Conservation (phyloP, 257 asterid species). For the Misopates orontium region DNA sequence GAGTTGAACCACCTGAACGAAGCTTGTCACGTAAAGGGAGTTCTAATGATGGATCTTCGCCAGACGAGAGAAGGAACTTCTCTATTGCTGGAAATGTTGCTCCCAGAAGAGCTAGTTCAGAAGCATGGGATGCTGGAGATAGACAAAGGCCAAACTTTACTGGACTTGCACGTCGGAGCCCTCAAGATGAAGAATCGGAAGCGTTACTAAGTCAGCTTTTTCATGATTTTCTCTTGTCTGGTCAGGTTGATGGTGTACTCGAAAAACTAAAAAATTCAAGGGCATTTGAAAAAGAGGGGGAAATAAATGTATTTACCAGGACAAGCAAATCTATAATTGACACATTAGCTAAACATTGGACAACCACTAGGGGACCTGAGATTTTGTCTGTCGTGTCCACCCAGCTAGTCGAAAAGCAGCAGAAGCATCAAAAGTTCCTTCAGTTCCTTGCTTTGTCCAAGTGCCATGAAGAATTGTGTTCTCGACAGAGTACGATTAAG, state of each 20-base stretch:
- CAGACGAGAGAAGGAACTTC: conserved; percentile 60
- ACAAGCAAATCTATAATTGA: conserved; percentile 90
- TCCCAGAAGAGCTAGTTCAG: conserved; percentile 81
- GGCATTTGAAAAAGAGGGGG: conserved; percentile 95
- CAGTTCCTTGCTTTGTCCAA: conserved; percentile 95
- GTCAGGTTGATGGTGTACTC: conserved; percentile 70
- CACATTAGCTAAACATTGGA: conserved; percentile 97
- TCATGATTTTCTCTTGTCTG: conserved; percentile 77
- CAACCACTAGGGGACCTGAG: conserved; percentile 92
- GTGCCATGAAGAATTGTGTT: conserved; percentile 91
- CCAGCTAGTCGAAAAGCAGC: conserved; percentile 83
- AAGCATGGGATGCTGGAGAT: conserved; percentile 81
- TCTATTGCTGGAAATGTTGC: conserved; percentile 60
- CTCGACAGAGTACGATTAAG: conserved; percentile 68
- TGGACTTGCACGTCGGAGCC: conserved; percentile 66
- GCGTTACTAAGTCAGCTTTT: conserved; percentile 80
- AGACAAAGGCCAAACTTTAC: conserved; percentile 59
- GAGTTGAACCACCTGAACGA: conserved; percentile 94
- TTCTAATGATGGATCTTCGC: conserved; percentile 69
- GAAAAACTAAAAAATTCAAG: conserved; percentile 66
- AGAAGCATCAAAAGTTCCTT: conserved; percentile 79
- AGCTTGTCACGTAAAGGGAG: conserved; percentile 94
- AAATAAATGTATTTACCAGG: conserved; percentile 72
- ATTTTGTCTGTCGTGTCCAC: conserved; percentile 75
- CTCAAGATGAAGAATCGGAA: conserved; percentile 93